Base-by-base conservation (phyloP, 768 basidiomycete species). In the Leccinum olivaceopallidum region DNA sequence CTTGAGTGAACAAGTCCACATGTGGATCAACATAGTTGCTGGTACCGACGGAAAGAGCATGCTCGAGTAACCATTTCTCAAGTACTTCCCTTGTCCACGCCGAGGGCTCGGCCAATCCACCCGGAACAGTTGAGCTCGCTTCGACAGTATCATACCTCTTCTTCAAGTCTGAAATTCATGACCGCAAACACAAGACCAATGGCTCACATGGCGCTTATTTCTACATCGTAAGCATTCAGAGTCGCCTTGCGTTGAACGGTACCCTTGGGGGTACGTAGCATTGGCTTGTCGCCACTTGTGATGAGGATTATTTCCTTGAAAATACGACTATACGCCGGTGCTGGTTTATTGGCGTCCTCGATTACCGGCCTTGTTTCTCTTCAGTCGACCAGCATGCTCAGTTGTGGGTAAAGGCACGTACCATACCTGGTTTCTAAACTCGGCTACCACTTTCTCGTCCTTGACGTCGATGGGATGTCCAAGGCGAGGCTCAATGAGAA, bases 261-360 rank as follows among this genome's bases (percentile, higher is more conserved):
- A 0, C 82, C 81, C 60, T 85, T 85, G 4, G 70, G 72, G 3
- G 81, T 69, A 47, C 78, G 76, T 8, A 74, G 68, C 50, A 85
- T 65, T 0, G 83, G 84, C 62, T 80, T 81, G 2, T 67, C 70
- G 14, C 71, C 47, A 2, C 68, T 66, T 2, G 81, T 71, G 8
- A 84, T 63, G 14, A 84, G 42, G 47, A 85, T 82, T 82, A 84
- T 80, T 64, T 84, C 80, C 67, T 81, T 81, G 69, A 79, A 81
- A 9, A 82, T 75, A 9, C 77, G 72, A 56, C 79, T 79, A 60
- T 77, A 80, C 0, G 76, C 69, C 0, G 81, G 81, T 0, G 80
- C 73, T 2, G 63, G 58, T 9, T 63, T 68, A 49, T 82, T 83
- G 1, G 80, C 81, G 42, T 80, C 76, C 24, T 80, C 79, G 1